These are phyloP conservation scores for Penstemon eatonii DNA, from an alignment of 257 asterid species.

Conservation along the genomic window DNA sequence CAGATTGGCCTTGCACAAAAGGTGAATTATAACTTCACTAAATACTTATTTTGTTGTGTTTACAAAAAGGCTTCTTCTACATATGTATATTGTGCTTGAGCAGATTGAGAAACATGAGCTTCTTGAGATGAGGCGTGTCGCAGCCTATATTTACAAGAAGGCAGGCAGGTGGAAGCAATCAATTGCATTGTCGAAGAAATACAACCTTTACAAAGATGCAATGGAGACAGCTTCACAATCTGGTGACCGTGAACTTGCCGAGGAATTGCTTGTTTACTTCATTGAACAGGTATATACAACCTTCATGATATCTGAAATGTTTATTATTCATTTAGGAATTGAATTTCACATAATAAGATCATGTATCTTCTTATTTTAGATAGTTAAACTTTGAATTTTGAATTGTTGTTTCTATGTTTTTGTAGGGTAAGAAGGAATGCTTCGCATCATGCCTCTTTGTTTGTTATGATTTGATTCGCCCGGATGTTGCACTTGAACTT, in stretches of 20 bases:
- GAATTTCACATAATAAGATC: background rate
- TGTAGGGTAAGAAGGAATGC: conserved; percentile 99
- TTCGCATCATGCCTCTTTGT: conserved; percentile 97
- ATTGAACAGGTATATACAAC: conserved; percentile 72
- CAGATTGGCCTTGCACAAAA: conserved; percentile 98
- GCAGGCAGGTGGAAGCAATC: conserved; percentile 99
- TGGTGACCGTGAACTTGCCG: conserved; percentile 99
- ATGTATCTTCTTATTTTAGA: background rate
- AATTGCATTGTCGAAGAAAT: conserved; percentile 95
- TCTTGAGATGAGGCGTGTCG: conserved; percentile 99
- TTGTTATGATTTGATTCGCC: conserved; percentile 88
- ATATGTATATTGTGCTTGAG: conserved; percentile 21
- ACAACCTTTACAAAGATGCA: conserved; percentile 92
- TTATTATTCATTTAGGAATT: background rate
- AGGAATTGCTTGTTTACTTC: conserved; percentile 95
- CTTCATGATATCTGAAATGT: conserved; percentile 1
- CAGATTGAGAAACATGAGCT: conserved; percentile 99
- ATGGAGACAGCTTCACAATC: conserved; percentile 99
- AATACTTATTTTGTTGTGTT: conserved; percentile 18
- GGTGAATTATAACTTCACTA: conserved; percentile 45
- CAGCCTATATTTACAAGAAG: conserved; percentile 97
- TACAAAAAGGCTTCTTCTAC: conserved; percentile 15
- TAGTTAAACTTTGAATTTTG: conserved; percentile 18
- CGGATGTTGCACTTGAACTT: conserved; percentile 94
- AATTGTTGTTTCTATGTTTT: conserved; percentile 17